Base-by-base conservation (phyloP, 805 yeast genomes). In the Isabelozyma heimii region DNA sequence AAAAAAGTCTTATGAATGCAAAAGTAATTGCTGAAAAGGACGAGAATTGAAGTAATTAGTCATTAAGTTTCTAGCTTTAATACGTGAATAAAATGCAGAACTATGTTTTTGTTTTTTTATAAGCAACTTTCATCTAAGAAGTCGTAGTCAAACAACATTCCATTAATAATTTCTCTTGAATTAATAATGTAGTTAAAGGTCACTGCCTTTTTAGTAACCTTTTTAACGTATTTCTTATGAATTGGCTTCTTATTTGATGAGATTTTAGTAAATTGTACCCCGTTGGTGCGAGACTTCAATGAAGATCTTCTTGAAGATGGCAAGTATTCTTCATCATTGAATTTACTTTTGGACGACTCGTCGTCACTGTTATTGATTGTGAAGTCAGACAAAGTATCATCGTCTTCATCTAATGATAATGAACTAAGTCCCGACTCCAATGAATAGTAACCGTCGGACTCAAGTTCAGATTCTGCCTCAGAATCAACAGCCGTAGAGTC, bases 81-180 rank as follows among this genome's bases (percentile, higher is more conserved):
- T 30, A 30, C 10, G 12, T n/a, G 14, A 38, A 38, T 38, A 16
- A 38, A 38, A 16, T 38, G 40, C 24, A 38, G n/a, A 30, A 30
- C 35, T 30, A 20, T 35, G 15, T n/a, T 35, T n/a, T n/a, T n/a
- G n/a, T n/a, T n/a, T 37, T 37, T 30, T 58, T 56, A 66, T 45
- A 67, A 57, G 45, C 67, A 66, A 48, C 57, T 63, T 40, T 70
- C 63, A 55, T 73, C 78, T 50, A 73, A 61, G 48, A 65, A 71
- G 53, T 70, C 71, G 55, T 73, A 75, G 56, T 77, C 81, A 50
- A 70, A 66, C 26, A 70, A 62, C 27, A 66, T 66, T 16, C 75
- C 78, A 49, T 73, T 76, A 47, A 76, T 64, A 38, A 73, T 70
- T 54, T 77, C 81, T 48, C 82, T 65, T 7, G 76, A 68, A 47